Conservation (phyloP, 2,329 filamentous ascomycete genomes). For the Pyrenochaeta sp. region DNA sequence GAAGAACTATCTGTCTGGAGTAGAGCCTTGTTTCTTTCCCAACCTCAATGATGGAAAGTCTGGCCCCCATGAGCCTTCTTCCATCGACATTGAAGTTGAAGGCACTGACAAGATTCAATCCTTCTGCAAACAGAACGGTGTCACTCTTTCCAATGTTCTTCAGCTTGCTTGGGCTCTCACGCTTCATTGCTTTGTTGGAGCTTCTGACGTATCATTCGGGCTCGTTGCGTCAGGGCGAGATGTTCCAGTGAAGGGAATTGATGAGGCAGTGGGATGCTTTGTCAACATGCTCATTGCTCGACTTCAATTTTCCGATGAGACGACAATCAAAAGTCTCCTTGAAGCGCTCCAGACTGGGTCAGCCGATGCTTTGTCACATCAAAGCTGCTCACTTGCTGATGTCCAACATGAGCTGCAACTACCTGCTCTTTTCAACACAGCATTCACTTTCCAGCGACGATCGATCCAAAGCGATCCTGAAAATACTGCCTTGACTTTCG, state of each 20-base stretch:
- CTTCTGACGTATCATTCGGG: slow-evolving; percentile 61
- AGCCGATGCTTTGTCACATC: slow-evolving; percentile 56
- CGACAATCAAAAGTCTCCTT: slow-evolving; percentile 50
- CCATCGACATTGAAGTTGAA: slow-evolving; percentile 50
- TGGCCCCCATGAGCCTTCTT: slow-evolving; percentile 45
- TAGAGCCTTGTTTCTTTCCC: slow-evolving; percentile 58
- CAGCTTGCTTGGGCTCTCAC: slow-evolving; percentile 63
- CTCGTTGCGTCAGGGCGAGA: slow-evolving; percentile 63
- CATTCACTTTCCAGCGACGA: slow-evolving; percentile 46
- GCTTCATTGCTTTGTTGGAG: slow-evolving; percentile 57
- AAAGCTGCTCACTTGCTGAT: slow-evolving; percentile 56
- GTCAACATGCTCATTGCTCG: slow-evolving; percentile 65
- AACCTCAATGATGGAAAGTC: slow-evolving; percentile 44
- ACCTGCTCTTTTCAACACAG: slow-evolving; percentile 46
- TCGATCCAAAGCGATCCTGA: slow-evolving; percentile 31
- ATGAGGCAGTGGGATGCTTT: slow-evolving; percentile 60
- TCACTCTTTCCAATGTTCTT: slow-evolving; percentile 60
- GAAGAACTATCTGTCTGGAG: slow-evolving; percentile 53
- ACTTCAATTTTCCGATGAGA: slow-evolving; percentile 47
- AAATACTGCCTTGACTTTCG: slow-evolving; percentile 35
- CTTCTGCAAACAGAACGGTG: slow-evolving; percentile 51
- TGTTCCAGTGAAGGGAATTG: slow-evolving; percentile 57
- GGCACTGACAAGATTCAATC: slow-evolving; percentile 26
- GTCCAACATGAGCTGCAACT: slow-evolving; percentile 47
- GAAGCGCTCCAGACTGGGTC: slow-evolving; percentile 57